Base-by-base conservation (phyloP, 2,329 filamentous ascomycete genomes). In the Colletotrichum navitas region DNA sequence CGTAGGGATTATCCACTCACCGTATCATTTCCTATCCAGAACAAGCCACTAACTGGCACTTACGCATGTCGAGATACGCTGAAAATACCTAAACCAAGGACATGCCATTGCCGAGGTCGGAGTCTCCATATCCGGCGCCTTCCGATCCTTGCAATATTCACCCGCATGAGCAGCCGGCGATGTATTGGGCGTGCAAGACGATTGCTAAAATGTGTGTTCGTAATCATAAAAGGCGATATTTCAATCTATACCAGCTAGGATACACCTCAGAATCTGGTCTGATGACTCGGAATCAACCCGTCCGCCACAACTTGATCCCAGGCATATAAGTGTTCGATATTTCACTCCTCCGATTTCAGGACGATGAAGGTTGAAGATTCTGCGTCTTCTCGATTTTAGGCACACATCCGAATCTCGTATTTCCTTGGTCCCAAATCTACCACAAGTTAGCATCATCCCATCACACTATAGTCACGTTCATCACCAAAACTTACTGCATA, bases 381-480 rank as follows among this genome's bases (percentile, higher is more conserved):
- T 72, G 69, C 14, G 60, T 56, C 60, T 64, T 69, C 32, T 64
- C 69, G 32, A 72, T 69, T 41, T 72, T 72, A 21, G 69, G 66
- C 1, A 72, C 69, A 10, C 65, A 63, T 32, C 69, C 69, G 49
- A 72, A 72, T 14, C 69, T 63, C 32, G 45, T 69, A 34, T 69
- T 72, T n/a, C 69, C 60, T 32, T 64, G 69, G n/a, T 72, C 66
- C 69, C 69, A 72, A 18, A 72, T 61, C 69, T 72, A 11, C 21
- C 43, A 18, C 47, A 26, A 41, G 21, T 72, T 24, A 72, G 69
- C 26, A 21, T 61, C 52, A 21, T 49, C 16, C 16, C 61, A 24
- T 14, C 41, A 36, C 41, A 41, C 11, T 26, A 16, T 18, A 12
- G 11, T 26, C 21, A 21, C 18, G 3, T n/a, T 52, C 3, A 16